phyloP scores from a whole-genome alignment of 441 rosid genomes.

The Gossypium lobatum region DNA sequence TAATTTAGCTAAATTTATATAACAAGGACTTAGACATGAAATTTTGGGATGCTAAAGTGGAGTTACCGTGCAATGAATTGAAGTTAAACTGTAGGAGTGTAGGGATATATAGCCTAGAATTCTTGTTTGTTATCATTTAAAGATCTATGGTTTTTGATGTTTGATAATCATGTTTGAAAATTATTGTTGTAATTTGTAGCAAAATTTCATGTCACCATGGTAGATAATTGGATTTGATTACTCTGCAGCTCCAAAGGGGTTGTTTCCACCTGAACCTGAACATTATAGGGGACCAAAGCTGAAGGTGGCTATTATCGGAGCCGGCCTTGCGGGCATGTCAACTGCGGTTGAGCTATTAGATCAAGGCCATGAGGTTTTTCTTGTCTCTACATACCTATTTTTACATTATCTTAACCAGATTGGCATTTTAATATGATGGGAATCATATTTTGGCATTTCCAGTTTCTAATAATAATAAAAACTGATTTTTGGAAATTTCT shows the following conservation, averaged over 20 bases:
- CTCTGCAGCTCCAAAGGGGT: conserved; percentile 85
- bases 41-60: neutral
- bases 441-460: neutral
- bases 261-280: conserved; percentile 93
- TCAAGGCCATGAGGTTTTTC: conserved; percentile 89
- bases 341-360: conserved; percentile 95
- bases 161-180: neutral
- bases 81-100: neutral
- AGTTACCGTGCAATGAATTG: neutral
- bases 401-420: neutral
- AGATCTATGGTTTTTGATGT: conserved; percentile 6
- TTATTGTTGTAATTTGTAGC: neutral
- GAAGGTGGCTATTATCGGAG: conserved; percentile 94
- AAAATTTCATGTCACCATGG: neutral
- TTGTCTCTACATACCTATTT: conserved; percentile 6
- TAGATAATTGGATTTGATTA: neutral
- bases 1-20: neutral
- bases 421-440: neutral
- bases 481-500: neutral
- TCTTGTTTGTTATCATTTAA: neutral
- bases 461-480: neutral
- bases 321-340: conserved; percentile 99
- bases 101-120: neutral
- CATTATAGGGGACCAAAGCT: conserved; percentile 87
- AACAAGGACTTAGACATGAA: neutral